A percentile compares a stretch with the other conserved stretches of the same genome.
phyloP scores from a whole-genome alignment of 2,329 filamentous ascomycete species.

The Teratosphaeria nubilosa region DNA sequence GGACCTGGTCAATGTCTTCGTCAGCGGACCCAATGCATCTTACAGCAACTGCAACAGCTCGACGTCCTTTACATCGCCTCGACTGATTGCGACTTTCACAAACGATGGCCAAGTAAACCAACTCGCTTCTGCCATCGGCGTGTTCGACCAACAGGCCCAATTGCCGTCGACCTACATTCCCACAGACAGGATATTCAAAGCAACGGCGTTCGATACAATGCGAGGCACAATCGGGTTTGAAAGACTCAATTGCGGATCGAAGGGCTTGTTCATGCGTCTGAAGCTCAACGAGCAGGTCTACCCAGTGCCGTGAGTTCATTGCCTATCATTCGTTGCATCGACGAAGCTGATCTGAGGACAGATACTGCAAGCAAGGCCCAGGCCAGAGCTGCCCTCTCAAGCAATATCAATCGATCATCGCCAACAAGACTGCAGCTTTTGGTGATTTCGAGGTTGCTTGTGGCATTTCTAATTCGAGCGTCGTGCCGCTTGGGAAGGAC shows the following conservation, averaged over 20 bases:
- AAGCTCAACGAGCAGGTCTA: conserved; percentile 55
- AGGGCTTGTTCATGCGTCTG: conserved; percentile 44
- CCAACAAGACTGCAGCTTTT: neutral
- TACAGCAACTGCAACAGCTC: conserved; percentile 40
- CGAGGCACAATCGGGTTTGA: conserved; percentile 44
- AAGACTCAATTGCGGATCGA: conserved; percentile 34
- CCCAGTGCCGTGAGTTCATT: conserved; percentile 34
- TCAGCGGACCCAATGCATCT: conserved; percentile 40
- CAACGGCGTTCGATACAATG: conserved; percentile 51
- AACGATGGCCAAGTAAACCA: conserved; percentile 59
- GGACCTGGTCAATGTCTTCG: conserved; percentile 43
- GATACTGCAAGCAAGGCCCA: neutral
- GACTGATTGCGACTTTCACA: conserved; percentile 51
- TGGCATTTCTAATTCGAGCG: neutral
- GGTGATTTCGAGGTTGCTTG: neutral
- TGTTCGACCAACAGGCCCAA: conserved; percentile 47
- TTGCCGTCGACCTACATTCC: conserved; percentile 39
- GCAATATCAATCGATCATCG: neutral
- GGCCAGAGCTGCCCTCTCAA: neutral
- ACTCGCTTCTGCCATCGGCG: conserved; percentile 48
- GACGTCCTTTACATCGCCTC: conserved; percentile 40
- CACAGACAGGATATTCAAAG: conserved; percentile 38
- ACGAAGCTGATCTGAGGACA: neutral
- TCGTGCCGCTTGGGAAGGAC: neutral
- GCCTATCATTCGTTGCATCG: neutral